Base-by-base conservation (phyloP, 2,329 filamentous ascomycete species). In the Microcera coccophila region DNA sequence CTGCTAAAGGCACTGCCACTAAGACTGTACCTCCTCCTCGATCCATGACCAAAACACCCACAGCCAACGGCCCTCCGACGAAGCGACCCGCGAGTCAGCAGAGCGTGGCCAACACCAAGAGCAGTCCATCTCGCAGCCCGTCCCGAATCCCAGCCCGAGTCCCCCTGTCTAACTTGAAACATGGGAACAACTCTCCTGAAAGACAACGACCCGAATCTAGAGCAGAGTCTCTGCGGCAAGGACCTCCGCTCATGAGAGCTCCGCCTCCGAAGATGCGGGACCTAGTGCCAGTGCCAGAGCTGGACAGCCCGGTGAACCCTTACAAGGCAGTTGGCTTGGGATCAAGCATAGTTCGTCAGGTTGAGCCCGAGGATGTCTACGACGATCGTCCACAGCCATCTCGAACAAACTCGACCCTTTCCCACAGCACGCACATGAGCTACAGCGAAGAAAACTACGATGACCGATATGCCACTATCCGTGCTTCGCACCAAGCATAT, bases 261-360 rank as follows among this genome's bases (percentile, higher is more conserved):
- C 88, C 89, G 26, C 90, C 90, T 11, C 91, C 91, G 37, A 93
- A 90, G 64, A 96, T 97, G 90, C 83, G 91, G 52, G 89, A 94
- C 32, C 74, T 96, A 38, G 61, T 69, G 36, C 68, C 71, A 7
- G 66, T 72, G 8, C 71, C 74, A 2, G 73, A 78, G 38, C 66
- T 81, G 15, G 73, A 75, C 45, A 72, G 75, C 0, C 74, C 74
- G 0, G 52, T 51, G 12, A 74, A 73, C 50, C 68, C 68, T 5
- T 79, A 78, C 56, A 72, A 72, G 37, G 61, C 67, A 10, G 58
- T 67, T 1, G 75, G 72, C 11, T 65, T 79, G 4, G 64, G 65
- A 3, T 73, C 76, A 3, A 76, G 79, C 66, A 69, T 81, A 61
- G 75, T 83, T 31, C 73, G 80, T 16, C 73, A 75, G 7, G 72